Evolutionary conservation across 352 stramenopile species (phyloP).

Genomic region (Aphanomyces stellatus): DNA sequence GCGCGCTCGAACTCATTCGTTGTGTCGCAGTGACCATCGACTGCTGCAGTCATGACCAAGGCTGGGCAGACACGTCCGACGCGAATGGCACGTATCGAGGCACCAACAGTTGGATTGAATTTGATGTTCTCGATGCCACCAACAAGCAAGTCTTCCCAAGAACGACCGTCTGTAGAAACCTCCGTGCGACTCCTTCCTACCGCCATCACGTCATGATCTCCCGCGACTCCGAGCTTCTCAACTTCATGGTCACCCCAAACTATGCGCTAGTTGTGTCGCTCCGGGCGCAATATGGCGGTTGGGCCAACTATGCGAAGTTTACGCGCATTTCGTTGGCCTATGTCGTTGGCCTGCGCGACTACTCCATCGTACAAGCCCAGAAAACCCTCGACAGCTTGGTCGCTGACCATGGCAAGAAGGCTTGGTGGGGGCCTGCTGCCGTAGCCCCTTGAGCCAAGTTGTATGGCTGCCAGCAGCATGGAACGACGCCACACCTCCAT

Average conservation of each 20-base stretch:
- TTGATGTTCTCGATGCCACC: background rate
- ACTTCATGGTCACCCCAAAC: background rate
- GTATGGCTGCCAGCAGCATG: too few relatives aligned
- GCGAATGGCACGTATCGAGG: background rate
- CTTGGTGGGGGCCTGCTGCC: too few relatives aligned
- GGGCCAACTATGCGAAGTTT: background rate
- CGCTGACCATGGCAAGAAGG: too few relatives aligned
- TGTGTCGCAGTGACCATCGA: background rate
- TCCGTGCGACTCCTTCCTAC: background rate
- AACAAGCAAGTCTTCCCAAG: background rate
- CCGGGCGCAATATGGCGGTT: background rate
- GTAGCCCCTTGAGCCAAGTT: too few relatives aligned
- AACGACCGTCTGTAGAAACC: background rate
- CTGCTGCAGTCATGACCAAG: background rate
- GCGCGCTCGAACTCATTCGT: background rate
- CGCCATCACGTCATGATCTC: background rate
- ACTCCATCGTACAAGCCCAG: background rate
- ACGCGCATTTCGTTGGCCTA: background rate
- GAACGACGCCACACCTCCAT: too few relatives aligned
- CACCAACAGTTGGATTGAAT: background rate
- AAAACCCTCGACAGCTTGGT: background rate
- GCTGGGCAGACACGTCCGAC: background rate
- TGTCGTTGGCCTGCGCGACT: background rate
- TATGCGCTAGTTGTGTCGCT: background rate
- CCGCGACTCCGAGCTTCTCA: background rate